Evolutionary conservation across 768 basidiomycete genomes (phyloP), one percentile per base, ranked within the genome.

Genomic region (Scleroderma citrinum): DNA sequence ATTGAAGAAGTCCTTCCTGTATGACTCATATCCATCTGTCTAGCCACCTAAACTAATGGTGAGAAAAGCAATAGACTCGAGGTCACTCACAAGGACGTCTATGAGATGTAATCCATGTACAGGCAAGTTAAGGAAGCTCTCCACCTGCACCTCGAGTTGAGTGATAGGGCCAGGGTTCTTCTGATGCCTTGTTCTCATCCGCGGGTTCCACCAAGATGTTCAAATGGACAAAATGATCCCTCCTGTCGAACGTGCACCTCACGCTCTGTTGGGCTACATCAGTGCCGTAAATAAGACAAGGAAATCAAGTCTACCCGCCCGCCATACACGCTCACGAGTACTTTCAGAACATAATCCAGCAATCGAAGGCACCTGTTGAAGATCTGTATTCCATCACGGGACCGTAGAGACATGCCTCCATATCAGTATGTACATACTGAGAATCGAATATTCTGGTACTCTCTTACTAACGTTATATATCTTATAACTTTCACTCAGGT

Each of bases 371-470:
- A n/a, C n/a, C n/a, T n/a, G n/a, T n/a, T n/a, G n/a, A n/a, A n/a
- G 67, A 91, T 77, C 41, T 76, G 77, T 23, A 82, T 73, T 2
- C 91, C 94, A 5, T 47, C 47, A 5, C 50, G 2, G 52, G 26
- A 0, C 92, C 92, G 58, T 84, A 94, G 1, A 97, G 63, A 14
- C 79, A 75, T 34, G 77, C 71, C 54, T 97, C 95, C 85, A 99
- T 92, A 62, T 95, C 91, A 38, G 77, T 73, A 39, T 92, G 78
- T 26, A 95, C 69, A 61, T 98, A 99, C 65, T 96, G 92, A 73
- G 96, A 97, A 1, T 95, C 95, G 58, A 92, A 92, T 44, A 96
- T 78, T 16, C 78, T 76, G 7, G 80, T n/a, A n/a, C n/a, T n/a
- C n/a, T n/a, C n/a, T n/a, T n/a, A n/a, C n/a, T n/a, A n/a, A n/a